A percentile compares a stretch with the other conserved stretches of the same genome.
phyloP scores from a whole-genome alignment of 225 moss, liverwort and hornwort genomes.

The Straminergon stramineum region DNA sequence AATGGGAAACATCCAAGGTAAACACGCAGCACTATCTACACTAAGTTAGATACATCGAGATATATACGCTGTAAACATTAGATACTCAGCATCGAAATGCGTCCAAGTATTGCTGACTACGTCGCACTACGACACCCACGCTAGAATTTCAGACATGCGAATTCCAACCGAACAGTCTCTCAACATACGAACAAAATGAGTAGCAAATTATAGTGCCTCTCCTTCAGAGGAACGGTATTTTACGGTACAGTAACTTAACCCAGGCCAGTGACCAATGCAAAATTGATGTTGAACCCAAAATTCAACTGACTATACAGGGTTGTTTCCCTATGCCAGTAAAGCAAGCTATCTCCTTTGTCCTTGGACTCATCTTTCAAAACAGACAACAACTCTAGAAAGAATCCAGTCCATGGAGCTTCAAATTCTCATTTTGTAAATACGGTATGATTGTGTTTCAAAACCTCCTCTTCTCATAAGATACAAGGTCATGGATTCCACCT shows the following conservation, averaged over 20 bases:
- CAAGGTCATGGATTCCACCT: conserved; percentile 67
- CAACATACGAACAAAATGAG: background rate
- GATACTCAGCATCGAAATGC: background rate
- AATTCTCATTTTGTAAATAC: background rate
- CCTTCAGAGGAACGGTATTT: background rate
- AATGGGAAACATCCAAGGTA: too few relatives aligned
- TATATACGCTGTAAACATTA: background rate
- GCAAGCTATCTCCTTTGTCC: background rate
- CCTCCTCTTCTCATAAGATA: conserved; percentile 60
- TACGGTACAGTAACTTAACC: background rate
- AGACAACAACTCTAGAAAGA: background rate
- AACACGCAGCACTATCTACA: too few relatives aligned
- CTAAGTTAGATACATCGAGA: too few relatives aligned
- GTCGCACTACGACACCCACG: background rate
- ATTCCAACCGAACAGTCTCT: background rate
- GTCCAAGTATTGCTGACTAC: background rate
- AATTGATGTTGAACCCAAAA: background rate
- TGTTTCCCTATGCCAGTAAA: background rate
- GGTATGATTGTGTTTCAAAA: conserved; percentile 19
- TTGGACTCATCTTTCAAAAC: background rate
- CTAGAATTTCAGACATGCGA: background rate
- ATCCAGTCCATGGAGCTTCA: background rate
- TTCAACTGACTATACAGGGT: background rate
- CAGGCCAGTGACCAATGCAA: background rate
- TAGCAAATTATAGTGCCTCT: background rate